Base-by-base conservation (phyloP, 2,329 filamentous ascomycete species). In the Penicillium psychrosexuale region DNA sequence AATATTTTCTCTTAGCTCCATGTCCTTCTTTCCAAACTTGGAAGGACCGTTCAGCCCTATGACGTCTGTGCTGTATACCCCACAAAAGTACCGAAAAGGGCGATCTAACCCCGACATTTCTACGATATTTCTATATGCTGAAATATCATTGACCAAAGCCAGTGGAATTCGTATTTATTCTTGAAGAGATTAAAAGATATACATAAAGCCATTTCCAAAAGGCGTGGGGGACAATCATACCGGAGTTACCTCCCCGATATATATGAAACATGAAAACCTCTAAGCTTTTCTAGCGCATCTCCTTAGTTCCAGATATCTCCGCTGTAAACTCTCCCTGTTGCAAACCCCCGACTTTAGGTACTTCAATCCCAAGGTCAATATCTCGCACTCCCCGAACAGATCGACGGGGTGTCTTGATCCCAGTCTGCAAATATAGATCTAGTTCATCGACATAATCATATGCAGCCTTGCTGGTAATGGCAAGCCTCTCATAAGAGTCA, bases 401-500 rank as follows among this genome's bases (percentile, higher is more conserved):
- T 6, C 36, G 51, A 1, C 51, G 45, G 7, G 24, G n/a, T 30
- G 44, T 53, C 37, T 45, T 51, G 15, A 60, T 37, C 24, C 31
- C 43, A 40, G 39, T 53, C 39, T 54, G 22, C 50, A 50, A 22
- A 53, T 55, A 36, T 3, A 36, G 8, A 45, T 62, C 60, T 27
- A 61, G 19, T 30, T 56, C 45, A 19, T 60, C 55, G 7, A 61
- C 53, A 43, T 61, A 60, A 9, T 54, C 55, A 37, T 59, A 59
- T 15, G 58, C 60, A 0, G 36, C 42, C 15, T 51, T 37, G 28
- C 58, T 49, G 8, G 51, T 46, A 13, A 64, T 62, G 2, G 56
- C 55, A 3, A 61, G 45, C 9, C 61, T 56, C 36, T 64, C 61
- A 40, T 58, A 64, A 15, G 55, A 62, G 30, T 60, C 60, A 22